Conservation (phyloP, 2,329 filamentous ascomycete species). For the Penicillium sp. region DNA sequence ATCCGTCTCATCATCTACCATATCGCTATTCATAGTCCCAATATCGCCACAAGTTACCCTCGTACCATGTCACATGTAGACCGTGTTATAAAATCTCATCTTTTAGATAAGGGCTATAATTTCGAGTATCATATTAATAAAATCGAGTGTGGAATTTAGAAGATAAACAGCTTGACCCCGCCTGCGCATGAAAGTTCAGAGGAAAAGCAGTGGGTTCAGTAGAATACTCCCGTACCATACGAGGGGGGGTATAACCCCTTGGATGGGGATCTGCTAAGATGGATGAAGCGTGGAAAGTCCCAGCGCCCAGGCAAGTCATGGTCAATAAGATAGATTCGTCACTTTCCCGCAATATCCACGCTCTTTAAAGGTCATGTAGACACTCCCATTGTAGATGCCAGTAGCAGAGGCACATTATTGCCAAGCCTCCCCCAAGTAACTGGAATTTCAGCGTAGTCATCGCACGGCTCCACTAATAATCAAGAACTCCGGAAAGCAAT, state of each 20-base stretch:
- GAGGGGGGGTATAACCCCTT: constrained; percentile 13
- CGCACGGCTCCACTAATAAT: no score
- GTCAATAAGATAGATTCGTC: no score
- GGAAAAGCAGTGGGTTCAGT: constrained; percentile 17
- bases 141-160: constrained; percentile 27
- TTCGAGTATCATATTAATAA: constrained; percentile 29
- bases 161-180: constrained; percentile 27
- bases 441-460: no score
- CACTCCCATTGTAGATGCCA: no score
- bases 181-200: constrained; percentile 17
- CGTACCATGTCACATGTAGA: constrained; percentile 17
- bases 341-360: no score
- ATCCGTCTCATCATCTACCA: constrained; percentile 25
- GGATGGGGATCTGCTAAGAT: neutral
- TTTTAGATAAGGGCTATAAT: constrained; percentile 24
- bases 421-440: neutral
- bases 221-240: constrained; percentile 17
- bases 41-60: constrained; percentile 6
- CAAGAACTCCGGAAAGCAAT: no score
- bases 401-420: no score
- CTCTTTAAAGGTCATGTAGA: no score
- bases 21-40: constrained; percentile 18
- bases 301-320: no score
- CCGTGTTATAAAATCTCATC: constrained; percentile 16
- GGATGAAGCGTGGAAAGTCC: no score